A percentile compares a stretch with the other conserved stretches of the same genome.
Conservation (phyloP, 1,139 yeast genomes). For the Nakaseomyces bracarensis region DNA sequence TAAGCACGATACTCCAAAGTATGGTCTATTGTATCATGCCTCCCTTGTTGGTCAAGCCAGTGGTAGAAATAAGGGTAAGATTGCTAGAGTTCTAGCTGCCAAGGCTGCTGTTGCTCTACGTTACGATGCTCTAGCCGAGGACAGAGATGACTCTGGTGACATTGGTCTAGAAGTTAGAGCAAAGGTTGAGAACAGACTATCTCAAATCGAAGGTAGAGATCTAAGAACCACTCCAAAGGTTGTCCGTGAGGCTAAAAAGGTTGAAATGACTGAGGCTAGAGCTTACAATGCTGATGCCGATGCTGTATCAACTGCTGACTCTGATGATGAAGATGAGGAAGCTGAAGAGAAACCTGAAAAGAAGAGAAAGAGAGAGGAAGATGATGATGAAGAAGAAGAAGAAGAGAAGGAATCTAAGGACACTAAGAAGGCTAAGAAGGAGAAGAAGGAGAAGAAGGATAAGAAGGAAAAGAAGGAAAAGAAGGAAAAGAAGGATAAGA, state of each 20-base stretch:
- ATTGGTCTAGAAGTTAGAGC: slow-evolving; percentile 87
- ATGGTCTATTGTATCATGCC: slow-evolving; percentile 94
- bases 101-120: slow-evolving; percentile 95
- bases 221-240: slow-evolving; percentile 74
- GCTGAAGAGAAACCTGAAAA: slow-evolving; percentile 33
- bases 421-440: slow-evolving; percentile 39
- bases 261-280: slow-evolving; percentile 73
- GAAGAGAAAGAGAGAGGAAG: slow-evolving; percentile 36
- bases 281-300: slow-evolving; percentile 95
- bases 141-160: slow-evolving; percentile 90
- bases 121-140: slow-evolving; percentile 95
- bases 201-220: slow-evolving; percentile 93
- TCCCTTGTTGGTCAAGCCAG: slow-evolving; percentile 96
- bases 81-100: slow-evolving; percentile 97
- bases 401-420: slow-evolving; percentile 34
- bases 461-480: slow-evolving; percentile 39
- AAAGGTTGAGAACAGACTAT: slow-evolving; percentile 89
- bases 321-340: slow-evolving; percentile 38
- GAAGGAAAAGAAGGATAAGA: slow-evolving; percentile 35
- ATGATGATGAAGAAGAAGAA: slow-evolving; percentile 24
- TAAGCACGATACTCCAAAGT: slow-evolving; percentile 97
- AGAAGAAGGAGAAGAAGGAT: slow-evolving; percentile 37
- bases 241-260: slow-evolving; percentile 69
- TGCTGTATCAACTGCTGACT: slow-evolving; percentile 35
- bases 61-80: slow-evolving; percentile 96